These are phyloP conservation scores for Naganishia kalamii DNA, from an alignment of 768 basidiomycete genomes.

Conservation along the genomic window DNA sequence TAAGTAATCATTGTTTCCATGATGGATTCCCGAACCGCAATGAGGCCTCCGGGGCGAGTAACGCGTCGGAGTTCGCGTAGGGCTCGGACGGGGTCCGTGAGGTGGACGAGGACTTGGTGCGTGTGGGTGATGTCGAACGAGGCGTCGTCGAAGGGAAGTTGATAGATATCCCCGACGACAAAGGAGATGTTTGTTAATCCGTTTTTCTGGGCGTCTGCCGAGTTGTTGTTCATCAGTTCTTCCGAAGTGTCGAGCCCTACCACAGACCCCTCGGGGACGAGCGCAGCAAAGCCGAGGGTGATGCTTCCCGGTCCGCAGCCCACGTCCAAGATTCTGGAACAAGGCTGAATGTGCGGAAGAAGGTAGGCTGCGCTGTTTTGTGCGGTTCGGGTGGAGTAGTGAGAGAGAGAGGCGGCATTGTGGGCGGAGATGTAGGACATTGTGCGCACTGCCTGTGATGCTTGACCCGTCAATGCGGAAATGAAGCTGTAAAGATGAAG, in stretches of 20 bases:
- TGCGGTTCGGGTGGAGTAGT: slow-evolving; percentile 48
- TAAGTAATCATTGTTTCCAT: slow-evolving; percentile 45
- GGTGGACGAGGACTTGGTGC: slow-evolving; percentile 54
- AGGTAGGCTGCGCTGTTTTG: slow-evolving; percentile 51
- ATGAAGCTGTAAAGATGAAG: no score
- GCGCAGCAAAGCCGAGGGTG: slow-evolving; percentile 50
- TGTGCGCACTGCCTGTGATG: no score
- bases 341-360: slow-evolving; percentile 46
- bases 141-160: slow-evolving; percentile 48
- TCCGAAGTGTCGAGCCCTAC: slow-evolving; percentile 50
- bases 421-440: not conserved
- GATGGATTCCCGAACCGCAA: slow-evolving; percentile 52
- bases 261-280: slow-evolving; percentile 50
- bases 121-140: slow-evolving; percentile 54
- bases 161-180: slow-evolving; percentile 47
- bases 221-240: slow-evolving; percentile 48
- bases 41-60: slow-evolving; percentile 51
- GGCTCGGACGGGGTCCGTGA: slow-evolving; percentile 49
- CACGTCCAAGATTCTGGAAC: slow-evolving; percentile 52
- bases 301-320: slow-evolving; percentile 57
- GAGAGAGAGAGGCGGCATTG: not conserved
- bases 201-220: slow-evolving; percentile 31
- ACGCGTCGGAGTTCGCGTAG: slow-evolving; percentile 54
- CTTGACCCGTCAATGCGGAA: no score
- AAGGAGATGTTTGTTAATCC: slow-evolving; percentile 48